Evolutionary conservation across 495 filamentous ascomycete genomes (phyloP), one percentile per base, ranked within the genome.

Genomic region (Echria macrotheca): DNA sequence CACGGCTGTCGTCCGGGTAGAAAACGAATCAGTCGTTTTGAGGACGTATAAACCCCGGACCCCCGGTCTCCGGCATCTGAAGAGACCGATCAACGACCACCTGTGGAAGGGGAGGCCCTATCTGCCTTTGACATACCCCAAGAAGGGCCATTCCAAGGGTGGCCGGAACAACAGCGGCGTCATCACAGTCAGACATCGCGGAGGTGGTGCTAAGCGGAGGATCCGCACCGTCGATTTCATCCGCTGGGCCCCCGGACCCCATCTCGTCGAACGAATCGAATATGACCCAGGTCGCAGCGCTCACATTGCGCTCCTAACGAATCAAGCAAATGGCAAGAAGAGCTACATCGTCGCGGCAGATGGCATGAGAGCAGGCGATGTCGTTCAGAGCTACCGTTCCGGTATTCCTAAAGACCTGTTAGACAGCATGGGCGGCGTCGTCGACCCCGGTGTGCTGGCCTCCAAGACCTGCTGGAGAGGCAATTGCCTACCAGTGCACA

Each of bases 31-130:
- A 9, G 71, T 77, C 35, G 60, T 71, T 32, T 63, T 96, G 66
- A 81, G 87, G 52, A 91, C 83, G 31, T 98, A 98, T 63, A 97
- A 89, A 67, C 93, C 93, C 29, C 85, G 88, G 44, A 98, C 94
- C 8, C 93, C 93, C 32, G 94, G 93, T 78, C 61, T 96, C 32
- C 84, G 93, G 50, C 94, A 98, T 77, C 73, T 98, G 47, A 84
- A 81, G 51, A 78, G 93, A 14, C 89, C 93, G 8, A 83, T 96
- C 62, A 96, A 96, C 69, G 93, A 96, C 54, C 94, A 97, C 65
- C 74, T 98, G 24, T 96, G 86, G 84, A 95, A 94, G 72, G 91
- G 90, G 38, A 77, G 90, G 32, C 89, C 94, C 0, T 82, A 84
- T 53, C 74, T 85, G 9, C 82, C 82, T 35, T 75, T 98, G 63